Base-by-base conservation (phyloP, 2,329 filamentous ascomycete species). In the Graphiopsis chlorocephala region DNA sequence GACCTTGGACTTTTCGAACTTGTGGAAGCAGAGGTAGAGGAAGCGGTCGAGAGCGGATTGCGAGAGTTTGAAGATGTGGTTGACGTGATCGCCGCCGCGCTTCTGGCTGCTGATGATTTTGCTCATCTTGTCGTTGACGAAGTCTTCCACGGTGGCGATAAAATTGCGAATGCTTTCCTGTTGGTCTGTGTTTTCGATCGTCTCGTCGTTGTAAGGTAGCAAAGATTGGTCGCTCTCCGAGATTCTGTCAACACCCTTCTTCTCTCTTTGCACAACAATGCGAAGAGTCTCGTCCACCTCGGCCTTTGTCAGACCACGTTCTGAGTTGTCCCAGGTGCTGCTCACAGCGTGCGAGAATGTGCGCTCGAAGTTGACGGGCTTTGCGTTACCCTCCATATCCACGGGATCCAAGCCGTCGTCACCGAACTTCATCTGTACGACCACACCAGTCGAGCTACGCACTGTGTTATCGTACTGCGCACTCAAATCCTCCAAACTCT, bases 371-470 rank as follows among this genome's bases (percentile, higher is more conserved):
- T 97, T 86, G 59, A 99, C 95, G 4, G 95, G 95, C 71, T 91
- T 92, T 8, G 92, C 94, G 68, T 90, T 89, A 50, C 93, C 95
- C 77, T 99, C 95, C 94, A 99, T 99, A 74, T 98, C 93, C 23
- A 97, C 90, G 1, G 95, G 95, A 76, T 99, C 95, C 33, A 99
- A 83, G 68, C 94, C 93, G 74, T 99, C 95, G 33, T 95, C 95
- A 76, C 95, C 95, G 72, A 96, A 99, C 74, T 97, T 93, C 80
- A 99, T 98, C 75, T 99, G 95, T 2, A 99, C 93, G 66, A 99
- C 90, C 33, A 88, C 89, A 8, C 91, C 91, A 1, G 89, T 90
- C 0, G 93, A 97, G 29, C 94, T 98, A 64, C 95, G 88, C 0
- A 99, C 94, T 0, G 95, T 99, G 72, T 96, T 87, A 72, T 99